Percentiles rank a stretch among this genome's conserved stretches.
These are phyloP conservation scores for Saccharum hybrid DNA, from an alignment of 202 grass and related monocot genomes.

Conservation along the genomic window DNA sequence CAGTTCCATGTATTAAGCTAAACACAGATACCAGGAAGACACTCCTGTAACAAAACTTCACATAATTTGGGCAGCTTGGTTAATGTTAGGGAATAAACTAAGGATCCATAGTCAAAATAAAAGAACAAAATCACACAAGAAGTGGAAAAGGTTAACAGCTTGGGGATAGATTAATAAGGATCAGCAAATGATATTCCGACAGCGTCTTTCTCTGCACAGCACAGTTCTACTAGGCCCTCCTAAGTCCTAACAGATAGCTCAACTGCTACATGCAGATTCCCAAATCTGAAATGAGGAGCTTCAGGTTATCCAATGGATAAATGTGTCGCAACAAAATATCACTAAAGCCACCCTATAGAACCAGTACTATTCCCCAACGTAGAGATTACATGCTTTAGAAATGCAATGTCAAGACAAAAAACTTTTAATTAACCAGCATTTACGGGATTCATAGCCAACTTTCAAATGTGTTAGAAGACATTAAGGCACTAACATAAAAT, in stretches of 20 bases:
- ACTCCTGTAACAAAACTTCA: conserved; percentile 15
- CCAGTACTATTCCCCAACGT: background rate
- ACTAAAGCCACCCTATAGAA: background rate
- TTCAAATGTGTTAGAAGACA: conserved; percentile 1
- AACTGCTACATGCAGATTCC: conserved; percentile 1
- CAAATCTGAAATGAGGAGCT: conserved; percentile 1
- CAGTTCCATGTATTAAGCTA: background rate
- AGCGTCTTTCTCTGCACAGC: conserved; percentile 17
- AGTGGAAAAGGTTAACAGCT: background rate
- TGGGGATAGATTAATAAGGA: background rate
- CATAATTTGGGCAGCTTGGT: conserved; percentile 14
- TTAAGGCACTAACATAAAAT: conserved; percentile 1
- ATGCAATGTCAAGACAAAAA: background rate
- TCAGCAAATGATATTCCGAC: background rate
- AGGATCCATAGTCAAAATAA: background rate
- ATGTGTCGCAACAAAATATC: conserved; percentile 8
- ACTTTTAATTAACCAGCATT: background rate
- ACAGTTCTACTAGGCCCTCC: background rate
- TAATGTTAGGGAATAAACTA: conserved; percentile 29
- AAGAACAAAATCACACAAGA: background rate
- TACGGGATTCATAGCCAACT: background rate
- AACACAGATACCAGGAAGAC: conserved; percentile 9
- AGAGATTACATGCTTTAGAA: conserved; percentile 25
- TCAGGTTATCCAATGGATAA: conserved; percentile 3
- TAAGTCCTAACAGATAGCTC: conserved; percentile 7